phyloP scores from a whole-genome alignment of 2,329 filamentous ascomycete species.

The Didymella exigua region DNA sequence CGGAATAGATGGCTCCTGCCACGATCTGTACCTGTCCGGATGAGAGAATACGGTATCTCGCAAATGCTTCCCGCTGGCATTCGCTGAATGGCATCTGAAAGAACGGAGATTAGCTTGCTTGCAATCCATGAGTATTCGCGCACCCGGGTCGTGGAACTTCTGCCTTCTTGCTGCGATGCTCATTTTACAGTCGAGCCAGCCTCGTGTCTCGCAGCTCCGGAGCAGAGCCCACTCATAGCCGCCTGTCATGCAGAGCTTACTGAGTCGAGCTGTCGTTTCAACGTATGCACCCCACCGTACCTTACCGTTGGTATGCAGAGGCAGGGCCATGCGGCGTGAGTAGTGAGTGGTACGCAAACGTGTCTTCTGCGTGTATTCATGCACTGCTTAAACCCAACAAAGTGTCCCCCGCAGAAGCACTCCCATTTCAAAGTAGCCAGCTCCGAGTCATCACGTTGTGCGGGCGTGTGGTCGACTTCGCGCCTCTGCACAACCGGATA shows the following conservation, averaged over 20 bases:
- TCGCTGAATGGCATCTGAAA: background rate
- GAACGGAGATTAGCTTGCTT: background rate
- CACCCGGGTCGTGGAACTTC: background rate
- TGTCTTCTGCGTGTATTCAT: background rate
- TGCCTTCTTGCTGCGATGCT: background rate
- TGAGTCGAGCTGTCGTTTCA: background rate
- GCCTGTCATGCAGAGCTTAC: background rate
- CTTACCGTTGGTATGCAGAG: background rate
- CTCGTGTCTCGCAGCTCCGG: background rate
- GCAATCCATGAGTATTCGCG: background rate
- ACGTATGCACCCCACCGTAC: background rate
- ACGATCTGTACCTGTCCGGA: constrained; percentile 6
- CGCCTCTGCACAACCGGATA: background rate
- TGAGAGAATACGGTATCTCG: constrained; percentile 3
- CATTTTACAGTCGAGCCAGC: background rate
- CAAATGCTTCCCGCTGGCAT: constrained; percentile 16
- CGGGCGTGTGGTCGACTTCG: background rate
- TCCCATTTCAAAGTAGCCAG: background rate
- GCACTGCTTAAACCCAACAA: background rate
- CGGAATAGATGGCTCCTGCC: constrained; percentile 2
- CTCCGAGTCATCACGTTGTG: background rate
- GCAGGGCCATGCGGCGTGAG: background rate
- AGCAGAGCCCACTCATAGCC: background rate
- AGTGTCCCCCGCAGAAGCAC: too few species aligned
- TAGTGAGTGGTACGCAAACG: background rate